phyloP scores from a whole-genome alignment of 2,329 filamentous ascomycete genomes.

The Alternaria sp. region DNA sequence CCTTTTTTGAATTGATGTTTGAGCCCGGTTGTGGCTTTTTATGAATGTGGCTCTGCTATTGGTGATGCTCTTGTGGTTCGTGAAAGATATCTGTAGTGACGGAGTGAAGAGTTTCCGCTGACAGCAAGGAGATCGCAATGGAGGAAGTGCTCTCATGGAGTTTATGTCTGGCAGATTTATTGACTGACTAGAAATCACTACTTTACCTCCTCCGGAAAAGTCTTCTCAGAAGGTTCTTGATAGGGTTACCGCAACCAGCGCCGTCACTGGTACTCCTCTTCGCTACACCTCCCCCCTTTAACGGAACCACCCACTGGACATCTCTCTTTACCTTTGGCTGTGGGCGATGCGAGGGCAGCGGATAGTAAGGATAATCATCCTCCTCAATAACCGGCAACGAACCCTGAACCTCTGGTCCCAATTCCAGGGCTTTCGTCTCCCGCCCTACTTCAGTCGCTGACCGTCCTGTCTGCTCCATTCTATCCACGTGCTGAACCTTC shows the following conservation, averaged over 20 bases:
- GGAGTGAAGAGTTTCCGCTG: neutral
- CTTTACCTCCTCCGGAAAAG: neutral
- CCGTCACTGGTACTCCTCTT: neutral
- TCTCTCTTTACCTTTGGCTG: neutral
- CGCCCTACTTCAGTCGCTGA: neutral
- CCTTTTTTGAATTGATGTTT: neutral
- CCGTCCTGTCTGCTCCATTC: neutral
- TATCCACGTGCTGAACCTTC: neutral
- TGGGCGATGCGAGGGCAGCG: neutral
- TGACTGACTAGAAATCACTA: neutral
- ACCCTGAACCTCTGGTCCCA: neutral
- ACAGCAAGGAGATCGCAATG: neutral
- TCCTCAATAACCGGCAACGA: neutral
- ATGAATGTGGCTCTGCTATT: neutral
- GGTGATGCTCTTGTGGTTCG: neutral
- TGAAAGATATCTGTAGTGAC: neutral
- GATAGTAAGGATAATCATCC: conserved; percentile 8
- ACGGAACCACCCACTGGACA: neutral
- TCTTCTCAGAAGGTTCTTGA: neutral
- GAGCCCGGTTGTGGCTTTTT: neutral
- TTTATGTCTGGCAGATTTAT: neutral
- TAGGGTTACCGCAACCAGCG: neutral
- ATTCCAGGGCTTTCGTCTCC: neutral
- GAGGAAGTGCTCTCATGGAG: neutral
- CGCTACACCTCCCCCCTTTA: neutral